Base-by-base conservation (phyloP, 2,329 filamentous ascomycete species). In the Nannizziopsis barbatae region DNA sequence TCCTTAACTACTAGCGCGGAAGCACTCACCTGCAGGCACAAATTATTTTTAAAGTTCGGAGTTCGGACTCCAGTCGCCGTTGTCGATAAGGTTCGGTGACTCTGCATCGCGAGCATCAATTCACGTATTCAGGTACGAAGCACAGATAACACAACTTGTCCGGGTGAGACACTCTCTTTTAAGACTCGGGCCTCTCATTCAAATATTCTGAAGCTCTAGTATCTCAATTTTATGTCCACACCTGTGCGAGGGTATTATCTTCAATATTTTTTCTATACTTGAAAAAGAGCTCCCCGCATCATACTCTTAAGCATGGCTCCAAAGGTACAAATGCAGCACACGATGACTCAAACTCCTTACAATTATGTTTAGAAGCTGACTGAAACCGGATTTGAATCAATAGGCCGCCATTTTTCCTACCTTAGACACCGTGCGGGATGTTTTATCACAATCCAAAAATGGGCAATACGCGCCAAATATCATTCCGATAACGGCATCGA, bases 401-500 rank as follows among this genome's bases (percentile, higher is more conserved):
- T 58, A 75, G 73, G 64, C 67, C 53, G 67, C 66, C 30, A 65
- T 80, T 54, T 73, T 79, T 61, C 81, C 81, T 45, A 78, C 80
- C 17, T 66, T 84, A 43, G 75, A 81, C 55, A 73, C 75, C 18
- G 71, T 83, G 47, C 72, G 68, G 55, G 70, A 76, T 47, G 70
- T 82, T 41, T 64, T 84, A 55, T 64, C 71, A 40, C 67, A 71
- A 47, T 72, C 74, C 17, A 67, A 67, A 58, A 65, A 68, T 20
- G 71, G 74, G 35, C 62, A 72, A 47, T 76, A 77, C 56, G 71
- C 79, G 50, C 82, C 84, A 2, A 95, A 92, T 59, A 77, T 93
- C 53, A 77, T 95, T 7, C 87, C 88, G 1, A 66, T 95, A 37
- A 88, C 83, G 67, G 81, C 84, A 20, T 86, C 89, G 55, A 87